Conservation (phyloP, 805 yeast genomes). For the Kuraishia molischiana region DNA sequence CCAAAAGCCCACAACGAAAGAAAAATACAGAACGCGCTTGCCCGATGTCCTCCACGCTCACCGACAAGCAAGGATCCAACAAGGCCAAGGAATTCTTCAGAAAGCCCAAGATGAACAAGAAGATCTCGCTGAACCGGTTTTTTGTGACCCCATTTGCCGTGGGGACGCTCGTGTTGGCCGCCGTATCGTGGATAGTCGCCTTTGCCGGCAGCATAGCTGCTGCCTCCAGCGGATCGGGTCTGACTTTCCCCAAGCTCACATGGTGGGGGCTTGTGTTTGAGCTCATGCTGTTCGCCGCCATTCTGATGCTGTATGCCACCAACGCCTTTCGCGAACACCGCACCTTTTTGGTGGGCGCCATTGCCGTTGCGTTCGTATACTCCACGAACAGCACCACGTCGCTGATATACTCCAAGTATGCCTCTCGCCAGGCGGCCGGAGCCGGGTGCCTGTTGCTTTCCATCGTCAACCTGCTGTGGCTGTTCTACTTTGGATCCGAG, state of each 20-base stretch:
- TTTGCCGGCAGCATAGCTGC: constrained; percentile 76
- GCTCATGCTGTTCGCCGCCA: constrained; percentile 44
- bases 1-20: no score
- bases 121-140: constrained; percentile 6
- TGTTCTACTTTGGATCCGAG: constrained; percentile 84
- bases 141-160: constrained; percentile 68
- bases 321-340: constrained; percentile 66
- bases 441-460: constrained; percentile 85
- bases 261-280: constrained; percentile 97
- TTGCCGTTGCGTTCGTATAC: constrained; percentile 72
- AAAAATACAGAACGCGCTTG: no score
- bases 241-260: constrained; percentile 64
- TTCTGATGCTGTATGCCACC: constrained; percentile 42
- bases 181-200: constrained; percentile 80
- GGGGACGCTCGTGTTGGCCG: constrained; percentile 65
- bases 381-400: constrained; percentile 76
- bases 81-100: no score
- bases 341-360: constrained; percentile 40
- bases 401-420: constrained; percentile 57
- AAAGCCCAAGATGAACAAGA: no score
- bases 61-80: no score
- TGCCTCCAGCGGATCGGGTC: constrained; percentile 16
- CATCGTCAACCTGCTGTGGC: constrained; percentile 77
- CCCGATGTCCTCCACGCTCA: no score
- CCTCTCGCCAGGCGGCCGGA: constrained; percentile 75